Conservation (phyloP, 345 rosid genomes). For the Noccaea bulbosa region DNA sequence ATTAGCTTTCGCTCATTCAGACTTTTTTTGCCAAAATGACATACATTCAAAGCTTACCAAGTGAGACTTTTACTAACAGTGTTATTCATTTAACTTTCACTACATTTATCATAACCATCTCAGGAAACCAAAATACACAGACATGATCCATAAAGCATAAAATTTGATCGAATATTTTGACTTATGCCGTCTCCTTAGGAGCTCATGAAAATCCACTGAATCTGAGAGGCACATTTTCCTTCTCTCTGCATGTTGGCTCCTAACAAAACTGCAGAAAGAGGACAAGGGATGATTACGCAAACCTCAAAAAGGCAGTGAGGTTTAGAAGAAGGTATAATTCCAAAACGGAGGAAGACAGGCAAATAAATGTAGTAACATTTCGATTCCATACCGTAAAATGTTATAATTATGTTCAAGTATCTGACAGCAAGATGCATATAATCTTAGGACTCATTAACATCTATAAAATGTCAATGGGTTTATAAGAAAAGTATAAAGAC, state of each 20-base stretch:
- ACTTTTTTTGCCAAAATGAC: conserved; percentile 1
- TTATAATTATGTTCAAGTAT: background rate
- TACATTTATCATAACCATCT: conserved; percentile 1
- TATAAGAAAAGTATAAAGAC: background rate
- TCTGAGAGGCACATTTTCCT: conserved; percentile 4
- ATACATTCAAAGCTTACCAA: background rate
- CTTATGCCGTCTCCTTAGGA: background rate
- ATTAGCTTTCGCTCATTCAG: conserved; percentile 16
- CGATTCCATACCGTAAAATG: background rate
- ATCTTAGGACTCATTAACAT: background rate
- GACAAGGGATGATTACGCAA: background rate
- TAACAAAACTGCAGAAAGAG: conserved; percentile 30
- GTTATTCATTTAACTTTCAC: conserved; percentile 7
- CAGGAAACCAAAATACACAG: conserved; percentile 17
- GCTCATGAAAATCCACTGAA: conserved; percentile 6
- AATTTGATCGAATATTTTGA: conserved; percentile 1
- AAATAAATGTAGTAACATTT: background rate
- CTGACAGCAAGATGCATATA: background rate
- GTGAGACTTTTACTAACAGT: conserved; percentile 2
- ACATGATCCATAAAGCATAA: conserved; percentile 15
- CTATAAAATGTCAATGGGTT: background rate
- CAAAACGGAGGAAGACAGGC: background rate
- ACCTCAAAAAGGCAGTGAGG: background rate
- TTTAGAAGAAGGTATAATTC: background rate
- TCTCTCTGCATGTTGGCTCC: conserved; percentile 9